Evolutionary conservation across 2,329 filamentous ascomycete genomes (phyloP).

Genomic region (Claviceps maximensis): DNA sequence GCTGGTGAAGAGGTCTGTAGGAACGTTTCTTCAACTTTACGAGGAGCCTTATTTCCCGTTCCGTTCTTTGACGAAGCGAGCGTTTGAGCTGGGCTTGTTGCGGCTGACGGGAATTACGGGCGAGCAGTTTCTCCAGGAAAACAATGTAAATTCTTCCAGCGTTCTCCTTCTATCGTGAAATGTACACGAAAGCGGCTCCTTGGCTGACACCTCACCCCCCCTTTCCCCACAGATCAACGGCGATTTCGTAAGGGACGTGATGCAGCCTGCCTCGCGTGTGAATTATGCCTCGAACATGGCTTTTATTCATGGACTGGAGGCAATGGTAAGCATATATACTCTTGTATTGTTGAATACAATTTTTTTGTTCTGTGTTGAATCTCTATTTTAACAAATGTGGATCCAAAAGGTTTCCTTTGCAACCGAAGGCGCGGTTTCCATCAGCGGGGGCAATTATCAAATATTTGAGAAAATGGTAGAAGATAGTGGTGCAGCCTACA

Average conservation of each 20-base stretch:
- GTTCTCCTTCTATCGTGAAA: background rate
- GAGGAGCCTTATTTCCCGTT: constrained; percentile 76
- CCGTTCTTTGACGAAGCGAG: constrained; percentile 55
- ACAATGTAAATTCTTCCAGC: constrained; percentile 26
- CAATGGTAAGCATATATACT: constrained; percentile 47
- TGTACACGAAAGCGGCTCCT: background rate
- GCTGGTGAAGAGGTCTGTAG: constrained; percentile 58
- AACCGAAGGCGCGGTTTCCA: constrained; percentile 65
- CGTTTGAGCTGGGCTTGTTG: constrained; percentile 53
- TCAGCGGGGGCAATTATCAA: constrained; percentile 82
- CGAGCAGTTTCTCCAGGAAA: constrained; percentile 53
- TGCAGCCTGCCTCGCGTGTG: constrained; percentile 82
- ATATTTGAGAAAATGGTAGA: constrained; percentile 79
- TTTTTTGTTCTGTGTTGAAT: background rate
- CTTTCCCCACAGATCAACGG: constrained; percentile 41
- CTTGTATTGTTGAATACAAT: background rate
- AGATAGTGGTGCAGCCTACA: constrained; percentile 45
- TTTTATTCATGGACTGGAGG: constrained; percentile 77
- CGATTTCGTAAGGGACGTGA: constrained; percentile 62
- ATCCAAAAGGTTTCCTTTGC: constrained; percentile 60
- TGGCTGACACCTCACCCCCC: background rate
- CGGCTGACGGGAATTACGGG: constrained; percentile 59
- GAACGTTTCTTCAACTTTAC: constrained; percentile 68
- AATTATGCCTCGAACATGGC: constrained; percentile 87
- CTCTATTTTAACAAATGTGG: background rate